phyloP scores from a whole-genome alignment of 495 filamentous ascomycete species.

The Extremus antarcticus region DNA sequence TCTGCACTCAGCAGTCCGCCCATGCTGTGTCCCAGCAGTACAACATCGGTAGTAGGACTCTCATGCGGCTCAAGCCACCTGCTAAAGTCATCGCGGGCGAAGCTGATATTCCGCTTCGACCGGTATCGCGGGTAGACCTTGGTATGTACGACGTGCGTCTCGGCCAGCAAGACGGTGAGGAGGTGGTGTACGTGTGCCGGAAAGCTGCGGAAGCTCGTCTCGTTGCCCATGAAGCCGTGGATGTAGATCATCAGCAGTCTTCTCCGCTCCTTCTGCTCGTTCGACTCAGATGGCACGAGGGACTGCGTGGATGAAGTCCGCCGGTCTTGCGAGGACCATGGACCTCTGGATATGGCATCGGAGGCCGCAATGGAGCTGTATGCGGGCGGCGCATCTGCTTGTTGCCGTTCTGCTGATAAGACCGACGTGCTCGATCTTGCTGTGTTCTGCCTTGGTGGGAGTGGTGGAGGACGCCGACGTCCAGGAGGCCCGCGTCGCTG shows the following conservation, averaged over 20 bases:
- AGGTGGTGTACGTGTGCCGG: slow-evolving; percentile 78
- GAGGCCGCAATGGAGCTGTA: slow-evolving; percentile 3
- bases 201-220: slow-evolving; percentile 77
- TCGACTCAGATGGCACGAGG: slow-evolving; percentile 40
- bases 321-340: slow-evolving; percentile 39
- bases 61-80: slow-evolving; percentile 74
- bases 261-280: slow-evolving; percentile 37
- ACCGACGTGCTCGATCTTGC: not conserved
- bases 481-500: not conserved
- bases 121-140: slow-evolving; percentile 90
- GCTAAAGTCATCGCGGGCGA: slow-evolving; percentile 72
- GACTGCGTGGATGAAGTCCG: slow-evolving; percentile 56
- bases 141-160: slow-evolving; percentile 72
- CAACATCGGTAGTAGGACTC: slow-evolving; percentile 59
- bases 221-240: slow-evolving; percentile 78
- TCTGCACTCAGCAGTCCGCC: slow-evolving; percentile 78
- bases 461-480: not conserved
- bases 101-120: slow-evolving; percentile 60
- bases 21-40: slow-evolving; percentile 84
- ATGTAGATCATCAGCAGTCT: slow-evolving; percentile 73
- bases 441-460: not conserved
- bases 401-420: not conserved
- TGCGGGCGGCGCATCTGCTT: slow-evolving; percentile 5
- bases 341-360: not conserved
- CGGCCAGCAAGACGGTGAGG: slow-evolving; percentile 52